Evolutionary conservation across 2,329 filamentous ascomycete genomes (phyloP).

Genomic region (Aspergillus fischeri): DNA sequence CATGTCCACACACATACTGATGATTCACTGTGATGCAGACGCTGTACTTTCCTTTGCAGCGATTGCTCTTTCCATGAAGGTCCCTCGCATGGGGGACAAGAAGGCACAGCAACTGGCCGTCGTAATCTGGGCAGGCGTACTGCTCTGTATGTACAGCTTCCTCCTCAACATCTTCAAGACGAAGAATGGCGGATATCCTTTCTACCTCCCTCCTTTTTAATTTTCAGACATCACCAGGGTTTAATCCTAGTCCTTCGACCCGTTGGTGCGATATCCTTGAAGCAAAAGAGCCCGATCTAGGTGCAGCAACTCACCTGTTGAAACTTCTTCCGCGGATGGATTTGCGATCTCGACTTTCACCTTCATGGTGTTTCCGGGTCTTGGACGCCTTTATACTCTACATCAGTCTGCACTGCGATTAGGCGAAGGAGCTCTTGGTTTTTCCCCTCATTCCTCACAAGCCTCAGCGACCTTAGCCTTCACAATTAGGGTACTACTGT

Average conservation of each 20-base stretch:
- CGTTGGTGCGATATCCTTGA: background rate
- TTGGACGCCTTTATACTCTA: background rate
- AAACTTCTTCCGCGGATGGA: background rate
- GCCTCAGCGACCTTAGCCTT: background rate
- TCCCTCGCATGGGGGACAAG: slow-evolving; percentile 77
- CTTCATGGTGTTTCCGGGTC: background rate
- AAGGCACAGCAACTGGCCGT: slow-evolving; percentile 77
- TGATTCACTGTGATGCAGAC: slow-evolving; percentile 46
- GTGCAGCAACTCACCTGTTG: background rate
- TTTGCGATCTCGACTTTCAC: background rate
- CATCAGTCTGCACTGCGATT: background rate
- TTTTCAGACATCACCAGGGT: background rate
- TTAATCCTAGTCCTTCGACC: background rate
- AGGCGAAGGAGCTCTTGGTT: background rate
- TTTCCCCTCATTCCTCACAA: background rate
- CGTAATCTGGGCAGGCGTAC: slow-evolving; percentile 69
- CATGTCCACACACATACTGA: slow-evolving; percentile 1
- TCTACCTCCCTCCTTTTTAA: slow-evolving; percentile 85
- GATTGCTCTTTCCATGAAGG: slow-evolving; percentile 87
- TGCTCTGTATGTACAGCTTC: slow-evolving; percentile 88
- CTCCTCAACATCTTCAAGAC: slow-evolving; percentile 87
- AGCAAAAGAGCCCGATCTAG: too few relatives aligned
- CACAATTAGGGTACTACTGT: background rate
- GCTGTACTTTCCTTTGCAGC: slow-evolving; percentile 81
- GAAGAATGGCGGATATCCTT: slow-evolving; percentile 94